Evolutionary conservation across 1,139 yeast species (phyloP), one percentile per base, ranked within the genome.

Genomic region (Zhuliangozyma parablackwelliae): DNA sequence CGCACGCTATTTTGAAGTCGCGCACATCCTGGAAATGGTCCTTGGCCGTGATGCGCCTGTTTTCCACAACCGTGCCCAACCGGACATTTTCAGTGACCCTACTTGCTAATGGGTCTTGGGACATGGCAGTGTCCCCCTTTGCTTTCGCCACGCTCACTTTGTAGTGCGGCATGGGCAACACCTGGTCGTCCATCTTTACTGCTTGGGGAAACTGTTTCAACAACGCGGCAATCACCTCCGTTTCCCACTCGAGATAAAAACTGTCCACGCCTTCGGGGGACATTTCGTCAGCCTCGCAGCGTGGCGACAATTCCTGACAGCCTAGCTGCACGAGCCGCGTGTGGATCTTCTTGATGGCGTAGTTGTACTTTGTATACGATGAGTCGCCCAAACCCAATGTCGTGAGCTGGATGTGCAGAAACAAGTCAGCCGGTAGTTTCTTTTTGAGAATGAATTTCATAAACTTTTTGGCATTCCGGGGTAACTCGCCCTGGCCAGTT

Each of bases 341-440:
- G 52, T 90, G 96, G 12, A 94, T 57, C 54, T 92, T 90, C 43
- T 82, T 75, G 28, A 85, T 76, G 10, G 96, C 96, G 71, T 82
- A 82, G 59, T 92, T 92, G 62, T 78, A 90, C 48, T 82, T 76
- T 4, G 95, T 84, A 54, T 92, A 92, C 2, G 95, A 83, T 0
- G 96, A 82, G 56, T 92, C 97, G n/a, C 99, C 99, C 2, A 94
- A 63, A 0, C 98, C 99, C 54, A 92, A 82, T 2, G 89, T 73
- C 3, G 92, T 77, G 45, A 89, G 70, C 25, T 66, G 57, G 10
- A 87, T 52, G 52, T 82, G 87, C 41, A 72, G 72, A 30, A 90
- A 63, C 32, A 88, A 63, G 50, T 79, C 79, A 1, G 47, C 30
- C 0, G 95, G 92, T 7, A 92, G 71, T 46, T 78, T 81, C 53